These are phyloP conservation scores for Podaxis sp. DNA, from an alignment of 768 basidiomycete genomes.

Conservation along the genomic window DNA sequence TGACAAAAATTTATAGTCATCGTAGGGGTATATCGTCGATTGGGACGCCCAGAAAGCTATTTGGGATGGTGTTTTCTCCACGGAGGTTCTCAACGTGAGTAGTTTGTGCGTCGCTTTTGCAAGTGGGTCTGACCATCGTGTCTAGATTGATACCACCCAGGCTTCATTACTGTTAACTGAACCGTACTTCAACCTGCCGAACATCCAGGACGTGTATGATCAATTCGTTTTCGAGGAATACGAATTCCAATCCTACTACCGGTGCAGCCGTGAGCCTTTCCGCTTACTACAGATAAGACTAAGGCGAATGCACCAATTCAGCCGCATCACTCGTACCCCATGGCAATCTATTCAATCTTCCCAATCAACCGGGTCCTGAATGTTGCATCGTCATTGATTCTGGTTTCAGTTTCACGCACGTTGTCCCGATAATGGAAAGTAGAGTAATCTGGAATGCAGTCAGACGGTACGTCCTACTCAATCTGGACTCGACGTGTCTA, in stretches of 20 bases:
- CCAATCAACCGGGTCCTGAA: conserved; percentile 57
- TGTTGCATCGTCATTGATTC: conserved; percentile 85
- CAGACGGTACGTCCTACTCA: conserved; percentile 55
- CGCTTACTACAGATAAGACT: neutral
- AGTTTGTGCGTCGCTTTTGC: neutral
- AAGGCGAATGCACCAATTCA: conserved; percentile 27
- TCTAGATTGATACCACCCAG: conserved; percentile 69
- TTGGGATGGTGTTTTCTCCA: conserved; percentile 89
- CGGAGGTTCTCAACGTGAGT: conserved; percentile 63
- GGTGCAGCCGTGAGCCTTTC: conserved; percentile 71
- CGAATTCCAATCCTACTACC: conserved; percentile 81
- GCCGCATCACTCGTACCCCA: conserved; percentile 80
- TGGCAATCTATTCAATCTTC: conserved; percentile 64
- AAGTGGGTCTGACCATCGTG: neutral
- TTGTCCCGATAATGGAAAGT: conserved; percentile 79
- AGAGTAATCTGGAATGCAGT: conserved; percentile 78
- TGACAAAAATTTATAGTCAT: conserved; percentile 21
- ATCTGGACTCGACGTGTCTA: conserved; percentile 15
- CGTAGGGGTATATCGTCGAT: conserved; percentile 86
- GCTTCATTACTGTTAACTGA: conserved; percentile 87
- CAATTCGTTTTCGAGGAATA: conserved; percentile 97
- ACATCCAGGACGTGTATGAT: conserved; percentile 90
- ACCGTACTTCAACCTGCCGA: conserved; percentile 91
- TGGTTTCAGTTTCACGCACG: conserved; percentile 93
- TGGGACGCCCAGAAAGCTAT: conserved; percentile 96